Conservation (phyloP, 352 stramenopile species). For the Hyaloperonospora arabidopsidis region DNA sequence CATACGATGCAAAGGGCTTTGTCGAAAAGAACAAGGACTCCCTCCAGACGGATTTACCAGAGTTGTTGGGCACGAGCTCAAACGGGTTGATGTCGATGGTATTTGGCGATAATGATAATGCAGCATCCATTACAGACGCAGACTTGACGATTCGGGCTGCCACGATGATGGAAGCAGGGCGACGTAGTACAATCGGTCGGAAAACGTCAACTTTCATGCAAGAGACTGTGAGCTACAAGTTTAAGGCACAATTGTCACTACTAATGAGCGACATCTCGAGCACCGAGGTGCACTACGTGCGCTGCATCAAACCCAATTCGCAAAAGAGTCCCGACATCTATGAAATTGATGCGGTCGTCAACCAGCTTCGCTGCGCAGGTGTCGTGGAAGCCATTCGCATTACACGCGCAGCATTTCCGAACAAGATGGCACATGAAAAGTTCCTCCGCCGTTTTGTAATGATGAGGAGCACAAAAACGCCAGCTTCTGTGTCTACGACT, state of each 20-base stretch:
- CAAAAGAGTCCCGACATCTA: slow-evolving; percentile 66
- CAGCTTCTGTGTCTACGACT: slow-evolving; percentile 30
- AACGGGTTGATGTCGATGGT: slow-evolving; percentile 70
- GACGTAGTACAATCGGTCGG: slow-evolving; percentile 39
- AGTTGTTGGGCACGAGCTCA: slow-evolving; percentile 57
- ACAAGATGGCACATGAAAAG: slow-evolving; percentile 91
- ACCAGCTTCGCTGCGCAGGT: slow-evolving; percentile 82
- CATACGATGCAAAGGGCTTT: slow-evolving; percentile 74
- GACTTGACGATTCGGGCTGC: slow-evolving; percentile 50
- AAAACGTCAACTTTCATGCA: slow-evolving; percentile 84
- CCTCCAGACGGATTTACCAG: slow-evolving; percentile 67
- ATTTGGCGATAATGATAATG: slow-evolving; percentile 46
- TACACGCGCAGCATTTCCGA: slow-evolving; percentile 82
- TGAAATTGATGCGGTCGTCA: slow-evolving; percentile 82
- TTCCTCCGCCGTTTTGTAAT: slow-evolving; percentile 79
- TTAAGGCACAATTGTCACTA: slow-evolving; percentile 79
- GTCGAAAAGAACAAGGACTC: slow-evolving; percentile 87
- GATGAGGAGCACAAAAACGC: slow-evolving; percentile 40
- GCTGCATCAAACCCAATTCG: slow-evolving; percentile 88
- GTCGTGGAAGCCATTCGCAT: slow-evolving; percentile 89
- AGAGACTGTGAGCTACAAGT: slow-evolving; percentile 86
- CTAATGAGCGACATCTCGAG: slow-evolving; percentile 84
- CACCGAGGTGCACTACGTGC: slow-evolving; percentile 85
- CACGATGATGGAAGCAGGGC: slow-evolving; percentile 36
- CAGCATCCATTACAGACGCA: slow-evolving; percentile 50